Evolutionary conservation across 2,329 filamentous ascomycete genomes (phyloP), one percentile per base, ranked within the genome.

Genomic region (Diaporthe citrichinensis): DNA sequence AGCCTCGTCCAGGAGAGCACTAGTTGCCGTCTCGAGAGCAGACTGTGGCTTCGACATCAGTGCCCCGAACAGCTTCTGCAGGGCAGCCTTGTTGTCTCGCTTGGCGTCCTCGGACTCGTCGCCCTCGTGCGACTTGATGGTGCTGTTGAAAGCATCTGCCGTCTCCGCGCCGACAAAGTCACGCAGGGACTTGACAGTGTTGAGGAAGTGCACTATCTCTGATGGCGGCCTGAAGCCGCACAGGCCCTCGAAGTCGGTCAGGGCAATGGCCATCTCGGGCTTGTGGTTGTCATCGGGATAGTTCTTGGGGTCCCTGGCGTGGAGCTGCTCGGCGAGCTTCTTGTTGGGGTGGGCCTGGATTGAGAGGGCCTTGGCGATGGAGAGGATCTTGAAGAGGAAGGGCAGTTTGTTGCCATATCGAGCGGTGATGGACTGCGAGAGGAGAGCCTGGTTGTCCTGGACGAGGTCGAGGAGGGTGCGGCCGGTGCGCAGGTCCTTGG

Each of bases 241-340:
- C 46, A 99, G 90, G 0, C 97, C 97, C 83, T 98, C 96, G 79
- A 99, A 99, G 0, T 95, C 93, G 1, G 97, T 98, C 81, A 99
- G 93, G 77, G 97, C 97, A 84, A 99, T 98, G 77, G 97, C 96
- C 97, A 99, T 99, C 86, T 99, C 97, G 46, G 97, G 97, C 87
- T 99, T 99, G 89, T 99, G 97, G 87, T 99, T 99, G 87, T 98
- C 96, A 88, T 99, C 95, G 75, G 96, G 97, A 83, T 99, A 99
- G 88, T 99, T 97, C 86, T 95, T 76, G 67, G 95, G 90, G 82
- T 99, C 96, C 78, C 90, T 92, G 53, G 92, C 91, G 84, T 98
- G 97, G 41, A 99, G 88, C 83, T 95, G 87, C 86, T 97, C 96
- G 71, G 97, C 97, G 20, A 97, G 92, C 85, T 94, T 95, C 90